phyloP scores from a whole-genome alignment of 1,284 basidiomycete species.

The Microstroma glucosiphilum region DNA sequence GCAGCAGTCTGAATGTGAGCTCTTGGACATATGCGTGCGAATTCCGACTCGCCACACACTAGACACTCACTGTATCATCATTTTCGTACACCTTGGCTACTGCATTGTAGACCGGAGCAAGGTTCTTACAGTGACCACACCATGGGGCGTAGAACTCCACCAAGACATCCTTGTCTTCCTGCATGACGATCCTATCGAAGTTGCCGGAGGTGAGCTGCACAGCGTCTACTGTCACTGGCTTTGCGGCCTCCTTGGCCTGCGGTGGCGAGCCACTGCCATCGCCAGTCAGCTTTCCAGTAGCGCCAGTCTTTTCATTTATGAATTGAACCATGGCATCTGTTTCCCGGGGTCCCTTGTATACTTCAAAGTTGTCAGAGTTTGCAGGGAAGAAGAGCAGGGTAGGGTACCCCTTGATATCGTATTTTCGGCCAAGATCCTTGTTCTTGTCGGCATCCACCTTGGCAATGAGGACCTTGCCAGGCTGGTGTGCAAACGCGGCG shows the following conservation, averaged over 20 bases:
- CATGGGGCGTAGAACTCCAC: slow-evolving; percentile 81
- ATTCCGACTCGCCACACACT: slow-evolving; percentile 33
- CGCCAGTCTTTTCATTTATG: slow-evolving; percentile 67
- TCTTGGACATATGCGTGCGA: neutral
- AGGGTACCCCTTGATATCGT: slow-evolving; percentile 75
- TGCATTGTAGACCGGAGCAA: slow-evolving; percentile 81
- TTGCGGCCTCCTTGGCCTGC: slow-evolving; percentile 53
- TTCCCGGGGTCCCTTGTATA: slow-evolving; percentile 74
- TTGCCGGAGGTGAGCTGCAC: slow-evolving; percentile 64
- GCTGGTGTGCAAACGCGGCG: slow-evolving; percentile 64
- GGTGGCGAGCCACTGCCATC: slow-evolving; percentile 71
- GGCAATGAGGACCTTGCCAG: slow-evolving; percentile 76
- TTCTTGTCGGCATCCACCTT: slow-evolving; percentile 91
- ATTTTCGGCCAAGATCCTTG: slow-evolving; percentile 61
- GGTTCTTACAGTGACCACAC: slow-evolving; percentile 69
- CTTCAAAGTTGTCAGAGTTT: slow-evolving; percentile 57
- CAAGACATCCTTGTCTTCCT: slow-evolving; percentile 73
- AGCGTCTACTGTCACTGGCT: neutral
- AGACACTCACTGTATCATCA: slow-evolving; percentile 57
- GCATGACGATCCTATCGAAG: slow-evolving; percentile 70
- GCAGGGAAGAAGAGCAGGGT: slow-evolving; percentile 85
- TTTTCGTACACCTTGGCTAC: slow-evolving; percentile 71
- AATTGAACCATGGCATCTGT: slow-evolving; percentile 69
- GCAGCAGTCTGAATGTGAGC: neutral
- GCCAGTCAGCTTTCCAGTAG: slow-evolving; percentile 65